Evolutionary conservation across 306 rosid genomes (phyloP).

Genomic region (Sophora flavescens): DNA sequence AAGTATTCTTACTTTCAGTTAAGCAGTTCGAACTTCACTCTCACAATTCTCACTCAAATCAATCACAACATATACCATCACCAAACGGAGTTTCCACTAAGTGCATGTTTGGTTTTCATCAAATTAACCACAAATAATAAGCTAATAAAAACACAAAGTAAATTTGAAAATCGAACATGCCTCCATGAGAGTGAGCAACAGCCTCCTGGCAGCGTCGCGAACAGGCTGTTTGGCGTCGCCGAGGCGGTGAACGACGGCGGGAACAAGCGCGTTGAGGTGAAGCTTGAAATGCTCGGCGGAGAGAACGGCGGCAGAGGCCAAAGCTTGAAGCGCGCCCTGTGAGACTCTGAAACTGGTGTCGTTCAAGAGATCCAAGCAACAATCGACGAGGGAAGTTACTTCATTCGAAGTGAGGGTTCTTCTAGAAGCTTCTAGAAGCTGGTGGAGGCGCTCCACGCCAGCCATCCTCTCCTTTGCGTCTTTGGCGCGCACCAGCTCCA

Average conservation of each 20-base stretch:
- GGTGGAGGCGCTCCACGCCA: constrained; percentile 92
- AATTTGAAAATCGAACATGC: constrained; percentile 43
- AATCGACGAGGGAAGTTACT: constrained; percentile 79
- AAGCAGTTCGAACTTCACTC: background rate
- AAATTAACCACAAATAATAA: background rate
- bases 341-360: constrained; percentile 91
- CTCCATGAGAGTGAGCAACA: constrained; percentile 98
- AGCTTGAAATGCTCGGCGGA: constrained; percentile 95
- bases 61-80: constrained; percentile 14
- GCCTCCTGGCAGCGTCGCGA: constrained; percentile 96
- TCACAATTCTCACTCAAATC: background rate
- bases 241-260: constrained; percentile 91
- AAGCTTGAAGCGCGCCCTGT: constrained; percentile 94
- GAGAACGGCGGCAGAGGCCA: constrained; percentile 97
- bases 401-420: constrained; percentile 74
- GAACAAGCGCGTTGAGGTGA: constrained; percentile 93
- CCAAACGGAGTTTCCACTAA: background rate
- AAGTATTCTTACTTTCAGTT: background rate
- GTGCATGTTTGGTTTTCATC: background rate
- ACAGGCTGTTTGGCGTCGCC: constrained; percentile 99
- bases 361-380: constrained; percentile 96
- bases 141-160: background rate
- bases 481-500: constrained; percentile 93
- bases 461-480: constrained; percentile 98
- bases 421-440: constrained; percentile 88